phyloP scores from a whole-genome alignment of 2,329 filamentous ascomycete species.

The Drechslera avenae region DNA sequence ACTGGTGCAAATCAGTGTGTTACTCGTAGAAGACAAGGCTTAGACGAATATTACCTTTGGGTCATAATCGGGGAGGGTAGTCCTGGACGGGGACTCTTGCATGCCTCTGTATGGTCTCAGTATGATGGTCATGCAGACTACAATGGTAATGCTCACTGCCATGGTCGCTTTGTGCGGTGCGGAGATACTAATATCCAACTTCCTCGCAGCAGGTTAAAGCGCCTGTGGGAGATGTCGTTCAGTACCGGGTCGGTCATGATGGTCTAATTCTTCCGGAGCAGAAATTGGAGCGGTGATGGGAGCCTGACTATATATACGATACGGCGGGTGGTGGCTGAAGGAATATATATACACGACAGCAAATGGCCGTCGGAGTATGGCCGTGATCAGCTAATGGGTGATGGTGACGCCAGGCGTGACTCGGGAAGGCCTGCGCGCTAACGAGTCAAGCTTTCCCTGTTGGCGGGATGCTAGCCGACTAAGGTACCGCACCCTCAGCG shows the following conservation, averaged over 20 bases:
- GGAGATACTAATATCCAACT: slow-evolving; percentile 95
- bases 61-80: slow-evolving; percentile 76
- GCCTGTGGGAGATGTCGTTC: slow-evolving; percentile 90
- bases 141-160: slow-evolving; percentile 73
- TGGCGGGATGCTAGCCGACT: slow-evolving; percentile 31
- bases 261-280: slow-evolving; percentile 11
- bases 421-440: slow-evolving; percentile 23
- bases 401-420: slow-evolving; percentile 27
- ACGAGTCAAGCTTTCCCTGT: slow-evolving; percentile 27
- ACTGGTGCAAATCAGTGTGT: slow-evolving; percentile 57
- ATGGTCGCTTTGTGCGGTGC: slow-evolving; percentile 93
- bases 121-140: background rate
- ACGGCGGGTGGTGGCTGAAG: slow-evolving; percentile 3
- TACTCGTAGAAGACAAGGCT: background rate
- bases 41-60: slow-evolving; percentile 52
- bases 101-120: slow-evolving; percentile 49
- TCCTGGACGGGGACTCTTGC: slow-evolving; percentile 55
- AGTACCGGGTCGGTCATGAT: slow-evolving; percentile 62
- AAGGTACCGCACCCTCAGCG: slow-evolving; percentile 25
- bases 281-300: slow-evolving; percentile 7
- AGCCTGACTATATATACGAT: background rate
- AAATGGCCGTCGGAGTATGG: background rate
- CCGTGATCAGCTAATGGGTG: slow-evolving; percentile 23
- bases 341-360: slow-evolving; percentile 24
- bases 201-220: slow-evolving; percentile 89